Evolutionary conservation across 768 basidiomycete genomes (phyloP).

Genomic region (Steccherinum ochraceum): DNA sequence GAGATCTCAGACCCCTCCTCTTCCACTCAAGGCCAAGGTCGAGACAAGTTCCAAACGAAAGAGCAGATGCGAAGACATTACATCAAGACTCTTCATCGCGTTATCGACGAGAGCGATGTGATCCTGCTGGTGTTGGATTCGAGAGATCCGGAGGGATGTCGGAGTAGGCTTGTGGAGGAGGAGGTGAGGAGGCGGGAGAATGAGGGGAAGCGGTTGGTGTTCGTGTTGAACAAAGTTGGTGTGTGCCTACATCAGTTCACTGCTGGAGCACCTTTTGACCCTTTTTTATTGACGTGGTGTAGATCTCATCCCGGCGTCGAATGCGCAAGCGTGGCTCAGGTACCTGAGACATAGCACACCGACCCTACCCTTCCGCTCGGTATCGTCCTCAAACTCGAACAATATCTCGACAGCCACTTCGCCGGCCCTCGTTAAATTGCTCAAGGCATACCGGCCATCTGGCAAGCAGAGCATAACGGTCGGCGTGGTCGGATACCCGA

Average conservation of each 20-base stretch:
- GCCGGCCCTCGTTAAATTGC: constrained; percentile 69
- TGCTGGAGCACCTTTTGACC: neutral
- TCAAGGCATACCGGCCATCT: constrained; percentile 78
- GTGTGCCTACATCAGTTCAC: constrained; percentile 19
- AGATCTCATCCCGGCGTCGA: constrained; percentile 88
- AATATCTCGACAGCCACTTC: constrained; percentile 73
- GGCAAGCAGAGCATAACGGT: constrained; percentile 66
- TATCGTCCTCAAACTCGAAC: constrained; percentile 69
- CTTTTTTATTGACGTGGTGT: constrained; percentile 1
- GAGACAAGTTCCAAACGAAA: constrained; percentile 41
- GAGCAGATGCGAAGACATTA: constrained; percentile 71
- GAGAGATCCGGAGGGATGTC: constrained; percentile 89
- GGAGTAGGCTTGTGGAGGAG: constrained; percentile 90
- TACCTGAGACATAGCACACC: constrained; percentile 91
- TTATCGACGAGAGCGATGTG: constrained; percentile 91
- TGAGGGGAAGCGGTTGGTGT: constrained; percentile 89
- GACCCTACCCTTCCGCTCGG: constrained; percentile 85
- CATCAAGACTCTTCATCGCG: constrained; percentile 78
- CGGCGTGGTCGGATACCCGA: constrained; percentile 94
- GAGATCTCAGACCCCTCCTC: constrained; percentile 25
- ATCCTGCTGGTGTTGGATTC: constrained; percentile 89
- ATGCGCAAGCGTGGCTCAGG: constrained; percentile 86
- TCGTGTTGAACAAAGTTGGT: constrained; percentile 98
- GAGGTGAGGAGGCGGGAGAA: constrained; percentile 81
- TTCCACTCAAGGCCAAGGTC: constrained; percentile 13